phyloP scores from a whole-genome alignment of 2,329 filamentous ascomycete genomes.

The Beauveria brongniartii region DNA sequence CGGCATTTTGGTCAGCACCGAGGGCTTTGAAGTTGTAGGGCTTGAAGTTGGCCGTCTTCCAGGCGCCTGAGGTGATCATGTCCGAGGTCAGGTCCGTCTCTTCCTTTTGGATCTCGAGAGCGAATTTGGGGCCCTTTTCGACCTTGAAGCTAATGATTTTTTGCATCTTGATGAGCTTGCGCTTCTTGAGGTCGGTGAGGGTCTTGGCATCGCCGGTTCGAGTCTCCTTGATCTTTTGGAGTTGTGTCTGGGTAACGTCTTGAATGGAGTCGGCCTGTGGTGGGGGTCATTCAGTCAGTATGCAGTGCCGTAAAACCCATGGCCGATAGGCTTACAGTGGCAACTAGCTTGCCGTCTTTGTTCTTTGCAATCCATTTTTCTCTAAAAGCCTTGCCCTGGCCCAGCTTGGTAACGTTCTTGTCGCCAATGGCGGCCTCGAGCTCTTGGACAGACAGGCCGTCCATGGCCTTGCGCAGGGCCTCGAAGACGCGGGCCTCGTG shows the following conservation, averaged over 20 bases:
- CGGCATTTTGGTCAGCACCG: slow-evolving; percentile 52
- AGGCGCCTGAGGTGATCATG: slow-evolving; percentile 79
- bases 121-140: slow-evolving; percentile 79
- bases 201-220: slow-evolving; percentile 68
- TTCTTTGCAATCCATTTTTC: slow-evolving; percentile 63
- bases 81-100: slow-evolving; percentile 92
- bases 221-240: slow-evolving; percentile 64
- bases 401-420: slow-evolving; percentile 68
- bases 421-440: slow-evolving; percentile 62
- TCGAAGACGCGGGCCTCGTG: slow-evolving; percentile 80
- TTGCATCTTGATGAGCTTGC: slow-evolving; percentile 76
- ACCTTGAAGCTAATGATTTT: slow-evolving; percentile 84
- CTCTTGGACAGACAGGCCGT: slow-evolving; percentile 74
- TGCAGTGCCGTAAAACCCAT: not conserved
- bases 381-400: slow-evolving; percentile 91
- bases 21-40: slow-evolving; percentile 67
- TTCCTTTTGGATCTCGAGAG: slow-evolving; percentile 80
- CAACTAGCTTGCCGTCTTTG: slow-evolving; percentile 47
- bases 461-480: slow-evolving; percentile 60
- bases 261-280: slow-evolving; percentile 60
- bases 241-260: slow-evolving; percentile 69
- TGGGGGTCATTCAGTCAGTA: not conserved
- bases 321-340: slow-evolving; percentile 33
- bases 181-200: slow-evolving; percentile 77
- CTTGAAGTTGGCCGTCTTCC: slow-evolving; percentile 92